Evolutionary conservation across 768 basidiomycete species (phyloP).

Genomic region (Leccinum pellstonianum): DNA sequence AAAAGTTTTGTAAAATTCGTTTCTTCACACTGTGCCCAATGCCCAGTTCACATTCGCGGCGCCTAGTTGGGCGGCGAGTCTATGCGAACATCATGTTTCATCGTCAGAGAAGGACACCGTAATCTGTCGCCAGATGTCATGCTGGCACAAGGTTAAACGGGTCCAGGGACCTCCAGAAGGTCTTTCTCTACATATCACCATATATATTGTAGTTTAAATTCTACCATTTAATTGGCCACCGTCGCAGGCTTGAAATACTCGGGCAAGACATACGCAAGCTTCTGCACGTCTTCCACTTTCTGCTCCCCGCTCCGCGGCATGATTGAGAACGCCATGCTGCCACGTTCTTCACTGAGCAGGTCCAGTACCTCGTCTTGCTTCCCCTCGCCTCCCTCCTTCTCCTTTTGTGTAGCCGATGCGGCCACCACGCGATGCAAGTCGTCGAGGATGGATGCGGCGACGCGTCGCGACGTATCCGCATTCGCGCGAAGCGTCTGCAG

Average conservation of each 20-base stretch:
- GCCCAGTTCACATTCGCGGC: too few species aligned
- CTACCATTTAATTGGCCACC: background rate
- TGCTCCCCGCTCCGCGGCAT: conserved; percentile 65
- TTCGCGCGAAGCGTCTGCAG: conserved; percentile 86
- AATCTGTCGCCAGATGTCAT: too few species aligned
- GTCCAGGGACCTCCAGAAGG: too few species aligned
- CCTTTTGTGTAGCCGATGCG: background rate
- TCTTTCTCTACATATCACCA: too few species aligned
- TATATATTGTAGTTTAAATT: background rate
- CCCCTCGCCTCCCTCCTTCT: background rate
- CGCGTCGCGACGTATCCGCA: conserved; percentile 79
- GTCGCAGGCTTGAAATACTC: conserved; percentile 53
- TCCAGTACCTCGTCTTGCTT: conserved; percentile 17
- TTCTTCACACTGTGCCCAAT: too few species aligned
- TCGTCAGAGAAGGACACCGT: too few species aligned
- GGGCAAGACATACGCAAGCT: conserved; percentile 75
- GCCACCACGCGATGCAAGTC: conserved; percentile 40
- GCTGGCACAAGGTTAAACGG: too few species aligned
- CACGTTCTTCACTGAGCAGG: conserved; percentile 66
- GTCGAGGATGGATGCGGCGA: conserved; percentile 66
- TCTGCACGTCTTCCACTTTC: conserved; percentile 59
- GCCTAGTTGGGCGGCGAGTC: too few species aligned
- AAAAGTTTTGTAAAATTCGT: background rate
- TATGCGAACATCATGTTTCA: too few species aligned
- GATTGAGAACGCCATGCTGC: conserved; percentile 83